phyloP scores from a whole-genome alignment of 2,329 filamentous ascomycete species.

The Pseudogymnoascus verrucosus region DNA sequence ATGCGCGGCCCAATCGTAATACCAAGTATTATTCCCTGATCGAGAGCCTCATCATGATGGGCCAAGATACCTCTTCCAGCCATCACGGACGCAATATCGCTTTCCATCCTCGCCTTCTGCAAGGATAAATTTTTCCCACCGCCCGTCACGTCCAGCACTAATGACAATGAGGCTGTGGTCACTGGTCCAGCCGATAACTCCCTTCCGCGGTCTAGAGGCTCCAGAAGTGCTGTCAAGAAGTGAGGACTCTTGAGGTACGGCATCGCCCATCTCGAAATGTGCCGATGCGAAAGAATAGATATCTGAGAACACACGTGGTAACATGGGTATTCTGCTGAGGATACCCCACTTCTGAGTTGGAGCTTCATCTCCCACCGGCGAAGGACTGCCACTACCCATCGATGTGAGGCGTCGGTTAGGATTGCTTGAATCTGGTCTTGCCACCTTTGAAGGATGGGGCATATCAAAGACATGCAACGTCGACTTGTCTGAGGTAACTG shows the following conservation, averaged over 20 bases:
- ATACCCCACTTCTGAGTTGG: constrained; percentile 75
- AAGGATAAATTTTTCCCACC: constrained; percentile 82
- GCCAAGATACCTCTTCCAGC: constrained; percentile 73
- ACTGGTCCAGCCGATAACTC: constrained; percentile 74
- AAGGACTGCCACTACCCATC: constrained; percentile 22
- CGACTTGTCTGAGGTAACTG: constrained; percentile 93
- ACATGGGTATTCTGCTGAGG: constrained; percentile 70
- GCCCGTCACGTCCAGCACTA: constrained; percentile 68
- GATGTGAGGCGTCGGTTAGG: constrained; percentile 27
- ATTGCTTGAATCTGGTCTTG: constrained; percentile 27
- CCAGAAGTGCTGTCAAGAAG: constrained; percentile 14
- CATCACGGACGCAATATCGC: constrained; percentile 59
- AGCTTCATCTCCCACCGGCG: constrained; percentile 35
- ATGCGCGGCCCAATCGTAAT: not conserved
- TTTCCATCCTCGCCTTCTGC: constrained; percentile 61
- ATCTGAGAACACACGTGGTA: constrained; percentile 84
- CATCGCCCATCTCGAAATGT: constrained; percentile 74
- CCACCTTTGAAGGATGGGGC: constrained; percentile 43
- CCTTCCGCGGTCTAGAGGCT: constrained; percentile 57
- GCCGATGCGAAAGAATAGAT: constrained; percentile 76
- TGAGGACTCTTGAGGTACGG: constrained; percentile 38
- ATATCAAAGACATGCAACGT: constrained; percentile 93
- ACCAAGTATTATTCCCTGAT: not conserved
- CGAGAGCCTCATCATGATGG: constrained; percentile 13
- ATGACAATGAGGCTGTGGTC: constrained; percentile 69